A percentile compares a stretch with the other conserved stretches of the same genome.
phyloP scores from a whole-genome alignment of 2,329 filamentous ascomycete species.

The Metarhizium anisopliae region DNA sequence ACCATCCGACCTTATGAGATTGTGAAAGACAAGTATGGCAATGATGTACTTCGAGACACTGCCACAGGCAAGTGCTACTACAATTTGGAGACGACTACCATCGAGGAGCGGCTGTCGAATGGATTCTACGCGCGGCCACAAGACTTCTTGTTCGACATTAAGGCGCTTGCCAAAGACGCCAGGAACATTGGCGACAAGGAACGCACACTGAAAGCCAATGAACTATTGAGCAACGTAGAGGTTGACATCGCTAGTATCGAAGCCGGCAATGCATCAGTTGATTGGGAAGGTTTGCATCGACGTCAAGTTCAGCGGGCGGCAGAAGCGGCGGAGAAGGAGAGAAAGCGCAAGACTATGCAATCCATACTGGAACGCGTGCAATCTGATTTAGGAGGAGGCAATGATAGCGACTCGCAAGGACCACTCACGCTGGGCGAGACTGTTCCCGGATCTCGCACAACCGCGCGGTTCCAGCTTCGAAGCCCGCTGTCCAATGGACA shows the following conservation, averaged over 20 bases:
- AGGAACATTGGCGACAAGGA: constrained; percentile 76
- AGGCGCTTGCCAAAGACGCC: constrained; percentile 74
- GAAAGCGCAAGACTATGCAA: constrained; percentile 55
- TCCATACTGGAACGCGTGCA: constrained; percentile 39
- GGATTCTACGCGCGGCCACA: constrained; percentile 88
- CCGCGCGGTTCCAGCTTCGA: constrained; percentile 46
- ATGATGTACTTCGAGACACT: constrained; percentile 66
- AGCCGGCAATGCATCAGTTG: constrained; percentile 53
- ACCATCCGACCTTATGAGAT: constrained; percentile 70
- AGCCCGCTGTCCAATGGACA: constrained; percentile 53
- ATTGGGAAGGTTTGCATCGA: constrained; percentile 76
- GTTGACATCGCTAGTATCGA: constrained; percentile 80
- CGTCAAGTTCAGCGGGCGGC: constrained; percentile 59
- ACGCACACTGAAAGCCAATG: constrained; percentile 76
- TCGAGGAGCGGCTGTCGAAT: constrained; percentile 93
- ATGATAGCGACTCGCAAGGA: constrained; percentile 45
- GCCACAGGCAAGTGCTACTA: constrained; percentile 81
- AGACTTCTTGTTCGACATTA: constrained; percentile 85
- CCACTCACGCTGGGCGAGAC: constrained; percentile 55
- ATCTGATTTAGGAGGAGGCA: constrained; percentile 40
- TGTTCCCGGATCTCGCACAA: constrained; percentile 45
- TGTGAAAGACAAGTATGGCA: constrained; percentile 68
- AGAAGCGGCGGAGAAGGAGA: constrained; percentile 49
- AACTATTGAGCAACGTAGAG: constrained; percentile 86
- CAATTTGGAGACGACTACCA: constrained; percentile 85